Conservation (phyloP, 2,329 filamentous ascomycete genomes). For the Hymenotorrendiella dingleyae region DNA sequence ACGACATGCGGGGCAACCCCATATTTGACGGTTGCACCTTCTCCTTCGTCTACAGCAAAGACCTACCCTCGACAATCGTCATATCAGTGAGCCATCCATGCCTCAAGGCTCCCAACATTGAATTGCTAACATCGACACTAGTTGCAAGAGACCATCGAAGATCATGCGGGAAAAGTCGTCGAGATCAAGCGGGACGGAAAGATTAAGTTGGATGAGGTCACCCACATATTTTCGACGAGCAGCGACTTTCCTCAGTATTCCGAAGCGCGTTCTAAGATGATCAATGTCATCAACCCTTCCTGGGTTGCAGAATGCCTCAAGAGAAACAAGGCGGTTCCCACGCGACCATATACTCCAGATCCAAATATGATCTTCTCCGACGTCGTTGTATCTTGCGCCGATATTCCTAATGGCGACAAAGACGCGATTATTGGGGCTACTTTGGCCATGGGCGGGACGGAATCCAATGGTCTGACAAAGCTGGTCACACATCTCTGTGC, state of each 20-base stretch:
- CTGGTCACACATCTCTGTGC: slow-evolving; percentile 86
- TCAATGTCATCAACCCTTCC: slow-evolving; percentile 73
- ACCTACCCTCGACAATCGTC: neutral
- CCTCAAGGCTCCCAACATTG: neutral
- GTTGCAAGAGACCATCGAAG: slow-evolving; percentile 23
- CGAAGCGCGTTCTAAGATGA: slow-evolving; percentile 67
- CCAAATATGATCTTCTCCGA: slow-evolving; percentile 85
- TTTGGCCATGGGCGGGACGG: slow-evolving; percentile 80
- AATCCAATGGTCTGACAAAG: slow-evolving; percentile 64
- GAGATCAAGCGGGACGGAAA: slow-evolving; percentile 34
- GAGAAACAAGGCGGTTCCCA: slow-evolving; percentile 65
- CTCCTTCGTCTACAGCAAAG: neutral
- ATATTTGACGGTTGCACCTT: neutral
- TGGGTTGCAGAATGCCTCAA: slow-evolving; percentile 73
- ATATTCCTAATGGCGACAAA: slow-evolving; percentile 79
- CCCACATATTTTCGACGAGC: slow-evolving; percentile 66
- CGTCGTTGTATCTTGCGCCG: slow-evolving; percentile 74
- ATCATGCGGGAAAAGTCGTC: slow-evolving; percentile 32
- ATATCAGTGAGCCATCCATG: neutral
- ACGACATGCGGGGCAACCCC: too few species aligned
- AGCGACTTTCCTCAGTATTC: slow-evolving; percentile 89
- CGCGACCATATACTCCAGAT: slow-evolving; percentile 84
- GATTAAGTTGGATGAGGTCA: slow-evolving; percentile 41
- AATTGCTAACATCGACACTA: slow-evolving; percentile 3
- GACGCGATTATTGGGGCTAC: slow-evolving; percentile 89